A percentile compares a stretch with the other conserved stretches of the same genome.
phyloP scores from a whole-genome alignment of 1,284 basidiomycete species.

The Ceratobasidium sp. region DNA sequence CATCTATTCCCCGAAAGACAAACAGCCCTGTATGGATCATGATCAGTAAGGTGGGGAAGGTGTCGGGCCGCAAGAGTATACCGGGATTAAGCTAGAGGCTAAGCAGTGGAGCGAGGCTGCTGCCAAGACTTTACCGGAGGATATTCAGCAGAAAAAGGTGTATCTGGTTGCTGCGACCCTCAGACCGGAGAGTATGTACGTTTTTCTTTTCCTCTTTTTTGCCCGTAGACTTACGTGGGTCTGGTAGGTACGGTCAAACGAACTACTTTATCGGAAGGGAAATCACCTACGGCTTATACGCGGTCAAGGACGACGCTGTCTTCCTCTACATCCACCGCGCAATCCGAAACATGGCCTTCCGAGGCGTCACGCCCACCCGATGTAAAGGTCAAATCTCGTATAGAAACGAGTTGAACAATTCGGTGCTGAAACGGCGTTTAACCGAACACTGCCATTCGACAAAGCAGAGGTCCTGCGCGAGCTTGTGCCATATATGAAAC shows the following conservation, averaged over 20 bases:
- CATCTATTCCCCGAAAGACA: constrained; percentile 99
- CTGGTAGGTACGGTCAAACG: constrained; percentile 90
- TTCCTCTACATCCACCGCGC: constrained; percentile 92
- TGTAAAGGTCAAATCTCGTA: no score
- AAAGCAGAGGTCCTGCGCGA: constrained; percentile 82
- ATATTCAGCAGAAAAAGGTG: constrained; percentile 78
- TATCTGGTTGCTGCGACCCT: constrained; percentile 96
- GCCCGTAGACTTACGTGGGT: constrained; percentile 45
- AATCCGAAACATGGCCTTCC: constrained; percentile 98
- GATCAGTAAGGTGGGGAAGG: constrained; percentile 96
- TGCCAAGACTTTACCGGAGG: constrained; percentile 66
- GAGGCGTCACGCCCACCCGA: constrained; percentile 76
- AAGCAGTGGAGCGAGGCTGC: constrained; percentile 76
- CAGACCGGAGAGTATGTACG: constrained; percentile 96
- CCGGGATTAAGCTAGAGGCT: constrained; percentile 95
- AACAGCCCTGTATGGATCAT: constrained; percentile 99
- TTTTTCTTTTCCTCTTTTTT: constrained; percentile 48
- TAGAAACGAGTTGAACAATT: constrained; percentile 87
- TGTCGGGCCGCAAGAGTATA: constrained; percentile 96
- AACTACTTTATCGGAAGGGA: constrained; percentile 95
- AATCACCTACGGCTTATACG: constrained; percentile 94
- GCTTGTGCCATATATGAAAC: constrained; percentile 84
- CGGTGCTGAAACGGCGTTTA: constrained; percentile 84
- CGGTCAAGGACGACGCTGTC: constrained; percentile 79
- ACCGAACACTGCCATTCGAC: constrained; percentile 87